Base-by-base conservation (phyloP, 768 basidiomycete genomes). In the Dentipellis sp. region DNA sequence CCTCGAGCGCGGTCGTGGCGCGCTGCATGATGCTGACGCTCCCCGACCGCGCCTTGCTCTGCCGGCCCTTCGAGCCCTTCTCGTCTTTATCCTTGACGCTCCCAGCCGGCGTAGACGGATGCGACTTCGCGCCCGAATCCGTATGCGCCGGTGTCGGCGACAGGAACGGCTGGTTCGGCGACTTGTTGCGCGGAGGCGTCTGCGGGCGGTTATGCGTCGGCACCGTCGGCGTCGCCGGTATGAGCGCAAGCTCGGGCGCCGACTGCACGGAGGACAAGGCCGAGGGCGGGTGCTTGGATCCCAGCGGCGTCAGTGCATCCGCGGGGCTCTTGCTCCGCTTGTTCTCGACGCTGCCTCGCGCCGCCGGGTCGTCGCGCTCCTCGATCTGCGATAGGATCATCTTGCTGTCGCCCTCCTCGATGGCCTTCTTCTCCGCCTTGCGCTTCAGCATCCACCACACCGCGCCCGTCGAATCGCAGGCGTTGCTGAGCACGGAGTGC, bases 11-110 rank as follows among this genome's bases (percentile, higher is more conserved):
- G 1, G 92, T 95, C 2, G 93, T 94, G 0, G 92, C 94, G 22
- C 94, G 83, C 64, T 97, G 94, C 80, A 98, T 90, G 68, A 98
- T 97, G 64, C 87, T 94, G 52, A 98, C 90, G 56, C 94, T 95
- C 6, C 92, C 89, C 2, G 91, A 84, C 14, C 94, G 78, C 22
- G 70, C 74, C 67, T 94, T 94, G 29, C 69, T 70, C 2, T 72
- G 72, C 50, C 84, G 76, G 17, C 76, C 75, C 59, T 81, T 85
- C 45, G 72, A 67, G 35, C 75, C 71, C 45, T 64, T 53, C 53
- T 59, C 53, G 52, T 66, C 61, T 63, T 76, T 78, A 53, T 81
- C 81, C 63, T 77, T 84, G 55, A 77, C 56, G 59, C 80, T 82
- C 14, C 83, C 77, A 21, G 77, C 78, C 0, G 91, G 88, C 0